Conservation (phyloP, 1,284 basidiomycete genomes). For the Puccinia polysora region DNA sequence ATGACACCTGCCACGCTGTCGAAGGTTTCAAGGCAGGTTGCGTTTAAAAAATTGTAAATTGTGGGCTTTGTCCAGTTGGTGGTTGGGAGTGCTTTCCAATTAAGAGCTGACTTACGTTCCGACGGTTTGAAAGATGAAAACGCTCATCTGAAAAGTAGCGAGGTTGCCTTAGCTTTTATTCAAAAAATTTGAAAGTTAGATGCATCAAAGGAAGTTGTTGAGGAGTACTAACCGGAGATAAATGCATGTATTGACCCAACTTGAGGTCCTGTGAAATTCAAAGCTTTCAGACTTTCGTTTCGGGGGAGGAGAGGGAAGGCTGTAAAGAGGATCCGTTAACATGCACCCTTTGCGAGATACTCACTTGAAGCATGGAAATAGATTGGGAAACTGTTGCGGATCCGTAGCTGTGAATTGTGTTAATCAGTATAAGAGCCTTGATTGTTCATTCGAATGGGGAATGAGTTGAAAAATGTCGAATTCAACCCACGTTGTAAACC, state of each 20-base stretch:
- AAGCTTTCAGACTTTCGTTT: neutral
- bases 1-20: constrained; percentile 28
- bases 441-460: neutral
- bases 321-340: no score
- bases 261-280: constrained; percentile 16
- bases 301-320: no score
- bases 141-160: constrained; percentile 18
- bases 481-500: constrained; percentile 8
- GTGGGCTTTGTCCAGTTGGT: no score
- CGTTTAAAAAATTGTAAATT: no score
- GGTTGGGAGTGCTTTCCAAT: no score
- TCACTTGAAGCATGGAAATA: constrained; percentile 27
- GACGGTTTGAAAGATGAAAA: constrained; percentile 22
- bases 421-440: neutral
- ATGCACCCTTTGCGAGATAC: neutral
- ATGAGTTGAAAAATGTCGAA: neutral
- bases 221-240: constrained; percentile 3
- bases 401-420: constrained; percentile 3
- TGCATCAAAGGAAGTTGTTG: neutral
- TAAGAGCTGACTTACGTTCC: constrained; percentile 37
- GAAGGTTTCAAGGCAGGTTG: neutral
- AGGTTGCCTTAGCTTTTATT: neutral
- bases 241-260: constrained; percentile 18
- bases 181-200: no score
- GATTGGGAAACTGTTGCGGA: constrained; percentile 31